A percentile compares a stretch with the other conserved stretches of the same genome.
Evolutionary conservation across 2,329 filamentous ascomycete genomes (phyloP).

Genomic region (Sclerotinia glacialis): DNA sequence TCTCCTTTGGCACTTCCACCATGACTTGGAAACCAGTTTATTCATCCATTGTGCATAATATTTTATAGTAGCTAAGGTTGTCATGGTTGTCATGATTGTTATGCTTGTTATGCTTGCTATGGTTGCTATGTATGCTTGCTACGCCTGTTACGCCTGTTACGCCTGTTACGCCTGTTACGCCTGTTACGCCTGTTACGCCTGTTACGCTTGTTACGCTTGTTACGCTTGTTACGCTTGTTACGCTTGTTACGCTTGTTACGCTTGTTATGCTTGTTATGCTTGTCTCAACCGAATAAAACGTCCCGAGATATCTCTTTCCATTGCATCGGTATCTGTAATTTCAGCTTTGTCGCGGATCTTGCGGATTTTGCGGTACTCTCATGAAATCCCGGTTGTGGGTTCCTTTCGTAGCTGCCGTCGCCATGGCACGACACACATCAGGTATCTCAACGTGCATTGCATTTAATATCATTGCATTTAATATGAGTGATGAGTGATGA

Average conservation of each 20-base stretch:
- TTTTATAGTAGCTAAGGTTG: not conserved
- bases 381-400: not conserved
- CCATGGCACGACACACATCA: not conserved
- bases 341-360: not conserved
- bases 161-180: too few relatives aligned
- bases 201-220: too few relatives aligned
- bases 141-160: too few relatives aligned
- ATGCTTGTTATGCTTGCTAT: too few relatives aligned
- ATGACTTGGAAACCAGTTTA: not conserved
- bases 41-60: constrained; percentile 1
- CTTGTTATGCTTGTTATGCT: not conserved
- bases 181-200: too few relatives aligned
- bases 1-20: not conserved
- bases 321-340: not conserved
- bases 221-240: too few relatives aligned
- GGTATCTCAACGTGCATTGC: not conserved
- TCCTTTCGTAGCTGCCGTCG: not conserved
- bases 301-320: not conserved
- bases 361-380: not conserved
- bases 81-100: not conserved
- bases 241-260: too few relatives aligned
- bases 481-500: not conserved
- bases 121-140: too few relatives aligned
- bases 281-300: not conserved
- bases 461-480: constrained; percentile 2